Conservation (phyloP, 202 grass and related monocot species). For the Bolboschoenoplectus hybrid region DNA sequence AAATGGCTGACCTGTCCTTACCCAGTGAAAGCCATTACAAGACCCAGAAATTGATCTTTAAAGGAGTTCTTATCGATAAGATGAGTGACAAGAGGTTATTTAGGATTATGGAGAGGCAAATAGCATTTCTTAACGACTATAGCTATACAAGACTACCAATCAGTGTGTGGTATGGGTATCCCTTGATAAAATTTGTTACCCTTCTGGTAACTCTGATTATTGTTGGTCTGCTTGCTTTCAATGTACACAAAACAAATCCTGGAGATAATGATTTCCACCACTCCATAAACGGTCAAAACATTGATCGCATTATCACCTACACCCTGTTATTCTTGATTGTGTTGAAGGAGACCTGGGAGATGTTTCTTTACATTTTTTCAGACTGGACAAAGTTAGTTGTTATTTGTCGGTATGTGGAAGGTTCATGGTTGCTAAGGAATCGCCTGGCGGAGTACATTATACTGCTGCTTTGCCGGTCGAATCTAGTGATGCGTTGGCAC, state of each 20-base stretch:
- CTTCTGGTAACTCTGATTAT: not conserved
- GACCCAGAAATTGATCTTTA: constrained; percentile 25
- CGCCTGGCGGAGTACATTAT: not conserved
- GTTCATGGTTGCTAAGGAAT: not conserved
- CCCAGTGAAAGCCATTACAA: not conserved
- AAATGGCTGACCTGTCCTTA: constrained; percentile 4
- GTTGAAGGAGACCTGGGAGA: constrained; percentile 35
- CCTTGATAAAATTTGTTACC: not conserved
- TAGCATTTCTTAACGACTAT: constrained; percentile 21
- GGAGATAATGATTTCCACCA: not conserved
- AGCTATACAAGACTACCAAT: not conserved
- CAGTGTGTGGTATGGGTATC: constrained; percentile 7
- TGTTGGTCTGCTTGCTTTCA: not conserved
- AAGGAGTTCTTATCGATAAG: not conserved
- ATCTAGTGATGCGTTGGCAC: constrained; percentile 21
- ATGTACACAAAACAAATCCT: not conserved
- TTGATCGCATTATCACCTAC: constrained; percentile 31
- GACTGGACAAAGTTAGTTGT: constrained; percentile 38
- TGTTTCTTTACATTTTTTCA: constrained; percentile 27
- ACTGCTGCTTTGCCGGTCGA: not conserved
- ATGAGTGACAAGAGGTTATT: not conserved
- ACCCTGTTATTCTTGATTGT: not conserved
- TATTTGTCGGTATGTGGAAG: constrained; percentile 3
- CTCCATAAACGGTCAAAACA: not conserved
- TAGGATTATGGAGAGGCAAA: constrained; percentile 18